Percentiles rank a stretch among this genome's conserved stretches.
Conservation (phyloP, 1,139 yeast species). For the Kluyveromyces sp. region DNA sequence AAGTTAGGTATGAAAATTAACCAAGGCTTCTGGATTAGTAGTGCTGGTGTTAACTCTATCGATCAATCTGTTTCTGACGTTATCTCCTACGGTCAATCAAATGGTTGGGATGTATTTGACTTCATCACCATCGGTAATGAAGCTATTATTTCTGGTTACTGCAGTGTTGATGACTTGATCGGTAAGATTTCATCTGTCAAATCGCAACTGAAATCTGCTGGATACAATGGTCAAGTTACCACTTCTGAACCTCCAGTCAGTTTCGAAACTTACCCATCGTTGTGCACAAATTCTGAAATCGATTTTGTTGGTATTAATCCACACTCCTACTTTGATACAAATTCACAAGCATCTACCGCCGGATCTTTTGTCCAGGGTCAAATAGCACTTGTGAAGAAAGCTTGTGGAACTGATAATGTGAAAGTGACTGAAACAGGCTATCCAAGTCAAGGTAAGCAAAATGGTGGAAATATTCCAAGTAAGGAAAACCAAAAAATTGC, state of each 20-base stretch:
- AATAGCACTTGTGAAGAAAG: constrained; percentile 41
- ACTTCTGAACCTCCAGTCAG: constrained; percentile 87
- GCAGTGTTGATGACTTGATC: constrained; percentile 51
- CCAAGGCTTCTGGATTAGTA: constrained; percentile 79
- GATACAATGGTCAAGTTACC: constrained; percentile 69
- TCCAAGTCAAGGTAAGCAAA: constrained; percentile 63
- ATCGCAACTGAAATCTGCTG: constrained; percentile 49
- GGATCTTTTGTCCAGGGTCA: constrained; percentile 67
- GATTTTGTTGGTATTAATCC: constrained; percentile 82
- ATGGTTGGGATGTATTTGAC: constrained; percentile 63
- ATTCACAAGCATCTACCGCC: constrained; percentile 53
- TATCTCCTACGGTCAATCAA: constrained; percentile 42
- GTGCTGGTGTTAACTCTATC: constrained; percentile 59
- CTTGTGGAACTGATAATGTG: constrained; percentile 44
- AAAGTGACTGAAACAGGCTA: constrained; percentile 83
- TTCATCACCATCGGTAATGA: constrained; percentile 81
- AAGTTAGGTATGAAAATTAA: constrained; percentile 61
- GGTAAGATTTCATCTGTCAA: constrained; percentile 59
- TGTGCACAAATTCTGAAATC: constrained; percentile 60
- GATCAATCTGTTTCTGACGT: constrained; percentile 50
- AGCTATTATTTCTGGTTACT: constrained; percentile 59
- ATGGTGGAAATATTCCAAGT: constrained; percentile 70
- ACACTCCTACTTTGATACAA: constrained; percentile 73
- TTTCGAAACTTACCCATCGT: constrained; percentile 51
- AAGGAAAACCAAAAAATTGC: constrained; percentile 65